Base-by-base conservation (phyloP, 2,329 filamentous ascomycete genomes). In the Penicillium sp. region DNA sequence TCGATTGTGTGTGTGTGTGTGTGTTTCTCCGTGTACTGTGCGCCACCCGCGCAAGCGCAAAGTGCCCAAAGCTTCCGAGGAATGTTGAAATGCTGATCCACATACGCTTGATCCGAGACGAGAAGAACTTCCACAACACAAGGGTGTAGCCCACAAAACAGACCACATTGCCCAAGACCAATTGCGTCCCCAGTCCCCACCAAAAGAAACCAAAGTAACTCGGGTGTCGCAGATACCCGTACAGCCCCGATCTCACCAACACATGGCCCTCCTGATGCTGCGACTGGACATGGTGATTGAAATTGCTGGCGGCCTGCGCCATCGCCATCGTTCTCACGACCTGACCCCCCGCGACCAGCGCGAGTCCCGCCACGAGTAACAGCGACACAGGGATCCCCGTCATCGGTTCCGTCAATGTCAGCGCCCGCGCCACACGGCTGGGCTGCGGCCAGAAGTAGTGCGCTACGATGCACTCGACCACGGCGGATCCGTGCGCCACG, bases 131-230 rank as follows among this genome's bases (percentile, higher is more conserved):
- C 88, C 88, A 96, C 57, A 98, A 68, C 12, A 94, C 85, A 6
- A 78, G 66, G 0, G 81, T 71, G 73, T 95, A 97, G 2, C 71
- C 86, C 5, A 84, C 57, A 48, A 94, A 82, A 66, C 89, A 95
- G 2, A 95, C 56, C 7, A 79, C 71, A 69, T 98, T 98, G 13
- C 91, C 91, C 54, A 96, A 76, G 46, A 95, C 82, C 38, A 97
- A 64, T 75, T 98, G 93, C 9, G 90, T 95, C 4, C 93, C 93
- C n/a, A 97, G 64, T 0, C 88, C 89, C 91, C 91, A 98, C 83
- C 90, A 97, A 70, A 95, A 98, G 74, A 96, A 98, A 3, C 91
- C 93, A 73, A 97, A 96, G 71, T 98, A 98, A 50, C 86, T 86
- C 9, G 93, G 93, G 68, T 98, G 93, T 25, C 93, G 76, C 45